These are phyloP conservation scores for Tetrapisispora phaffii DNA, from an alignment of 805 yeast genomes.

Conservation along the genomic window DNA sequence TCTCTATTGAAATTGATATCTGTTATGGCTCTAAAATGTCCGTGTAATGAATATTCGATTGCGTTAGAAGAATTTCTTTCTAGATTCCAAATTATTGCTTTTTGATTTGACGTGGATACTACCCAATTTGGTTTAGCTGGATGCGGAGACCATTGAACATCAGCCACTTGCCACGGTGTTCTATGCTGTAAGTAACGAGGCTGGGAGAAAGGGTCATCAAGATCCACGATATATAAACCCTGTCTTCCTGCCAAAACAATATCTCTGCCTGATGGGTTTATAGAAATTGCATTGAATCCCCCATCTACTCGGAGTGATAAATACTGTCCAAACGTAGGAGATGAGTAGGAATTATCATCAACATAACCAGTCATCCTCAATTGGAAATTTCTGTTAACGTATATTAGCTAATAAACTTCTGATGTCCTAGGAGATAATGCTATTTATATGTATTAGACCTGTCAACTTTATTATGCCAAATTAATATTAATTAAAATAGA, in stretches of 20 bases:
- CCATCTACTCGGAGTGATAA: conserved; percentile 83
- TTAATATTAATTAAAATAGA: no score
- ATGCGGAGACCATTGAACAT: conserved; percentile 97
- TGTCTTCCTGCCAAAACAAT: conserved; percentile 76
- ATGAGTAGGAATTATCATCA: conserved; percentile 28
- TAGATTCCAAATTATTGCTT: conserved; percentile 90
- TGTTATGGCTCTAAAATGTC: conserved; percentile 87
- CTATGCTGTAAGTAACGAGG: conserved; percentile 89
- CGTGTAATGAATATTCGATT: conserved; percentile 77
- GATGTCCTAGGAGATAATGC: no score
- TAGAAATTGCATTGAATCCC: conserved; percentile 82
- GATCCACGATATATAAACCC: conserved; percentile 82
- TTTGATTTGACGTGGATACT: conserved; percentile 87
- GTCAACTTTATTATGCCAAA: no score
- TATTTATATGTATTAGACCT: no score
- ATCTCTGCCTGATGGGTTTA: conserved; percentile 84
- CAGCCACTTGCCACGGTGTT: conserved; percentile 97
- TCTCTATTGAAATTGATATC: conserved; percentile 88
- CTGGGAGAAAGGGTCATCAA: conserved; percentile 90
- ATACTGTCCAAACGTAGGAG: conserved; percentile 69
- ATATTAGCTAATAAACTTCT: no score
- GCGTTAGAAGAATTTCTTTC: conserved; percentile 61
- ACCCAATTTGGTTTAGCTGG: conserved; percentile 79
- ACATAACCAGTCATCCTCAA: conserved; percentile 4
- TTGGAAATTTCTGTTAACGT: no score